Percentiles rank a stretch among this genome's conserved stretches.
Evolutionary conservation across 192 early-diverging fungal species (phyloP).

Genomic region (Coemansia sp.): DNA sequence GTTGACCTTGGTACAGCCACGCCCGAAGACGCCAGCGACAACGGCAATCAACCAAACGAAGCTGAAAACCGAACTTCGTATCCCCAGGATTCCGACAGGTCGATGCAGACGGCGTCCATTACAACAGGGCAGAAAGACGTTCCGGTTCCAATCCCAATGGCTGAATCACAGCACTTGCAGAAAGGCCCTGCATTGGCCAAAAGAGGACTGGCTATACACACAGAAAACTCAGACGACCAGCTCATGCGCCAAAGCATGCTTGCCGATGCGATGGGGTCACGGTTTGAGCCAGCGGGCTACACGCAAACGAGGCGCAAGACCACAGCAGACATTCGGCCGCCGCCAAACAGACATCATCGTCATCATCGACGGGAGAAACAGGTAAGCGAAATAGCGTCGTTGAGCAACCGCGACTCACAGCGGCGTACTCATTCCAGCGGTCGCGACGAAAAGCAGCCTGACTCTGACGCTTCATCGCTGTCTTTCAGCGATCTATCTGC

Average conservation of each 20-base stretch:
- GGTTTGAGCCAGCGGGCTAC: slow-evolving; percentile 9
- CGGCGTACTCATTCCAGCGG: background rate
- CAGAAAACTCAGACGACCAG: background rate
- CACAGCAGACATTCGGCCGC: background rate
- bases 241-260: slow-evolving; percentile 43
- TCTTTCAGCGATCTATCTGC: slow-evolving; percentile 53
- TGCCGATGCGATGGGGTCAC: slow-evolving; percentile 43
- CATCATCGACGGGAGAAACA: background rate
- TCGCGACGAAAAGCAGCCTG: background rate
- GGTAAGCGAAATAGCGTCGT: background rate
- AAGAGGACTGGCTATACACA: background rate
- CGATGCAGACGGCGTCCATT: slow-evolving; percentile 12
- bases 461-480: slow-evolving; percentile 18
- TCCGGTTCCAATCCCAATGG: background rate
- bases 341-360: background rate
- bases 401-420: background rate
- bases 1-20: slow-evolving; percentile 36
- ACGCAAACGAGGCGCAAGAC: background rate
- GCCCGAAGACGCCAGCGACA: slow-evolving; percentile 13
- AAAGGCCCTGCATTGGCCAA: background rate
- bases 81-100: slow-evolving; percentile 12
- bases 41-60: background rate
- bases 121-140: background rate
- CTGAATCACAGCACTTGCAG: background rate
- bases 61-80: background rate